Base-by-base conservation (phyloP, 2,329 filamentous ascomycete genomes). In the Didymella sp. region DNA sequence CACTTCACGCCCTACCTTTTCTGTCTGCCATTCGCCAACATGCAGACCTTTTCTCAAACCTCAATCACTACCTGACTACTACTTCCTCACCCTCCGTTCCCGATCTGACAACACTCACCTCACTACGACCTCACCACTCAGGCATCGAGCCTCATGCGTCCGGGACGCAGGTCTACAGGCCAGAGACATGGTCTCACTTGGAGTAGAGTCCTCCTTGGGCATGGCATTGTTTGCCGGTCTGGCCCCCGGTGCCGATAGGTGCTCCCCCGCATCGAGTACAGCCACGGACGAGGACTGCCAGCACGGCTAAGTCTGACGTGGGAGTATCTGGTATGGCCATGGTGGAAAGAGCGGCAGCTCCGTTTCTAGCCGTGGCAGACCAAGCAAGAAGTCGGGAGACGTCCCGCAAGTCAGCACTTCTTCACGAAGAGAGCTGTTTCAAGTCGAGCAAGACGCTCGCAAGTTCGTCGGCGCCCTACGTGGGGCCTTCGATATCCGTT, bases 321-420 rank as follows among this genome's bases (percentile, higher is more conserved):
- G 47, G 41, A 37, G 52, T 45, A 41, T 51, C 27, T 7, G 49
- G 49, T 35, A 33, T 51, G 30, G 22, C 45, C 49, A 54, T 40
- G n/a, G 37, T 33, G 28, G 40, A 41, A 41, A 27, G 57, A 50
- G 48, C 31, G 35, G 12, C 21, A 28, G 35, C 42, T 51, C 42
- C 21, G 7, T 35, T 41, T 9, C 21, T 47, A 31, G 24, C 27
- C 42, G 19, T 38, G 37, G 30, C 19, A 51, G 43, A 42, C 47
- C 15, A 35, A 51, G 48, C 48, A 24, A 6, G 19, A 57, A 60
- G 54, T 55, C 57, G 61, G 57, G 61, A 62, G 59, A 62, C 56
- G 54, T 62, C 59, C 61, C 59, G 53, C 51, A 52, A 6, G n/a
- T 44, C 58, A 56, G 54, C 31, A 41, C 33, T n/a, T 33, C 31